These are phyloP conservation scores for Tardiomyces blankii DNA, from an alignment of 1,139 yeast species.

Conservation along the genomic window DNA sequence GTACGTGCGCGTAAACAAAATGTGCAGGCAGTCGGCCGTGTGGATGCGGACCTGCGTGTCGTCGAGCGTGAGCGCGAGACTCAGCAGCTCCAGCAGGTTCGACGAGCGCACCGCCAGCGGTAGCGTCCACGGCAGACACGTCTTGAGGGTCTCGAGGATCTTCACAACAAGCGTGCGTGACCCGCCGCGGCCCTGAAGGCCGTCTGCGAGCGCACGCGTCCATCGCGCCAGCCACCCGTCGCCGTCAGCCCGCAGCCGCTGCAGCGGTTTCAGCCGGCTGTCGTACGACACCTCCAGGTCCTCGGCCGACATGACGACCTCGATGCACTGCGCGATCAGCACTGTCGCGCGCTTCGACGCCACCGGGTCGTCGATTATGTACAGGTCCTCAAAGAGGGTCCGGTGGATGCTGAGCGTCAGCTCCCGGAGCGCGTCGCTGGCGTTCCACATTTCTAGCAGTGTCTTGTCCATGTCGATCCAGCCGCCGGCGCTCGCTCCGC, in stretches of 20 bases:
- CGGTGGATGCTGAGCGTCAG: slow-evolving; percentile 67
- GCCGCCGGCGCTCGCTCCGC: slow-evolving; percentile 29
- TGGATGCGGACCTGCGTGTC: slow-evolving; percentile 62
- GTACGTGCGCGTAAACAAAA: slow-evolving; percentile 75
- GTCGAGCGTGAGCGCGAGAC: slow-evolving; percentile 47
- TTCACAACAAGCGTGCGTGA: slow-evolving; percentile 41
- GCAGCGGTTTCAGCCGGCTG: slow-evolving; percentile 40
- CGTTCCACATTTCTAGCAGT: slow-evolving; percentile 64
- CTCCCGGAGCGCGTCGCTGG: slow-evolving; percentile 29
- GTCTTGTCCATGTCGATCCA: slow-evolving; percentile 86
- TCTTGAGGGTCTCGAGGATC: slow-evolving; percentile 71
- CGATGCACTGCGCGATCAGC: slow-evolving; percentile 72
- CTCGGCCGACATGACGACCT: slow-evolving; percentile 63
- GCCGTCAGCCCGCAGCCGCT: slow-evolving; percentile 33
- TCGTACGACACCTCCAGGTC: slow-evolving; percentile 61
- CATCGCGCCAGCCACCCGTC: slow-evolving; percentile 87
- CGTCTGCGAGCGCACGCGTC: slow-evolving; percentile 50
- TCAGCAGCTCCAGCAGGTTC: slow-evolving; percentile 55
- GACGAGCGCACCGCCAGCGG: slow-evolving; percentile 62
- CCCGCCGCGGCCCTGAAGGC: slow-evolving; percentile 22
- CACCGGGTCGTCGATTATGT: slow-evolving; percentile 79
- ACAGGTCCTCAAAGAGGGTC: slow-evolving; percentile 89
- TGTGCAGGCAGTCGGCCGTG: slow-evolving; percentile 86
- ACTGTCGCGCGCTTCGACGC: slow-evolving; percentile 75
- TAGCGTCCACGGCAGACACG: slow-evolving; percentile 86